phyloP scores from a whole-genome alignment of 208 protist genomes.

The Wallacemonas sp. region DNA sequence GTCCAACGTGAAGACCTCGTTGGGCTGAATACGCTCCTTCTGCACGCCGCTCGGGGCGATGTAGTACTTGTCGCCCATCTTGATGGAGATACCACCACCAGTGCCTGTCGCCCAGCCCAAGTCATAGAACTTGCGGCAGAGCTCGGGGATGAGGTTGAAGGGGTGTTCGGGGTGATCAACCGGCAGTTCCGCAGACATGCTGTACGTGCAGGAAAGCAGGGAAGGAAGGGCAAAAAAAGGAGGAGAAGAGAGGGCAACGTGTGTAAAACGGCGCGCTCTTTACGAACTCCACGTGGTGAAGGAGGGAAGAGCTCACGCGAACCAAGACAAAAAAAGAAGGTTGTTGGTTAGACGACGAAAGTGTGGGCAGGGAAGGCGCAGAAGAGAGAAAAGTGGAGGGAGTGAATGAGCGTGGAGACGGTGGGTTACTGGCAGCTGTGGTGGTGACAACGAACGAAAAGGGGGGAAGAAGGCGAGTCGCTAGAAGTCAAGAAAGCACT shows the following conservation, averaged over 20 bases:
- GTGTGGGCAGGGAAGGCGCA: too few species aligned
- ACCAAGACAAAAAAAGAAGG: too few species aligned
- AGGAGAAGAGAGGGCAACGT: background rate
- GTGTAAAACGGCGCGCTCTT: too few species aligned
- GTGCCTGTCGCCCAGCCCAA: constrained; percentile 96
- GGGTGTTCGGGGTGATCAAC: constrained; percentile 69
- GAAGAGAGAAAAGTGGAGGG: too few species aligned
- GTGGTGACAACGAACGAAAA: too few species aligned
- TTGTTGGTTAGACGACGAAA: too few species aligned
- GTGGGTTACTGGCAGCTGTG: too few species aligned
- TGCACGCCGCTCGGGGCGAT: constrained; percentile 94
- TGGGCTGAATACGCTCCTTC: constrained; percentile 91
- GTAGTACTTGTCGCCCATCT: constrained; percentile 75
- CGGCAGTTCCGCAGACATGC: constrained; percentile 34
- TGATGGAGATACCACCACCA: constrained; percentile 93
- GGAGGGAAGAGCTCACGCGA: too few species aligned
- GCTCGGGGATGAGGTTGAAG: constrained; percentile 90
- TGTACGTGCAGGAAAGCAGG: background rate
- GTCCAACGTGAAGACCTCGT: constrained; percentile 93
- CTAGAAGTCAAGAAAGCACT: too few species aligned
- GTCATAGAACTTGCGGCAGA: constrained; percentile 91
- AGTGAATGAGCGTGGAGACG: too few species aligned
- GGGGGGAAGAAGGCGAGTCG: too few species aligned
- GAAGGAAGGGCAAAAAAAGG: constrained; percentile 10
- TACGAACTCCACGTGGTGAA: too few species aligned